Conservation (phyloP, 73 alveolate species). For the Symbiodinium natans region DNA sequence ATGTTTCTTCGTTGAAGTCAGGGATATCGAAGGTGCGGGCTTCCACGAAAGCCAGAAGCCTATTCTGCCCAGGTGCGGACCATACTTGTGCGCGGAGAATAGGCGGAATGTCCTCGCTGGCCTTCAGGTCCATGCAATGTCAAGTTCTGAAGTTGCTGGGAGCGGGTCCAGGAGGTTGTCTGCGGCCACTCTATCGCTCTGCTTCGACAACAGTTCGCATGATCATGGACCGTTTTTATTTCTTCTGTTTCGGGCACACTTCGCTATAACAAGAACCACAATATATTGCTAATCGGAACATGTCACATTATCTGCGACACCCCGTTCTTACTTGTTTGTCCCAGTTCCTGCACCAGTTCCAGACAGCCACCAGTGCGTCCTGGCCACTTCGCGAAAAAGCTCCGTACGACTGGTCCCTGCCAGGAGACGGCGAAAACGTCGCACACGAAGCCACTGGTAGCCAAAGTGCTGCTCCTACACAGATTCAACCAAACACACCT, state of each 20-base stretch:
- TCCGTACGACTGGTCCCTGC: slow-evolving; percentile 3
- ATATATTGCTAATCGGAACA: no score
- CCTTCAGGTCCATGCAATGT: neutral
- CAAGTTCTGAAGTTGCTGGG: no score
- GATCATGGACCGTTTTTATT: no score
- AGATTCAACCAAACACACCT: neutral
- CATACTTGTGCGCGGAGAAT: neutral
- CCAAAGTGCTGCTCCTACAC: slow-evolving; percentile 28
- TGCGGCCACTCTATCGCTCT: no score
- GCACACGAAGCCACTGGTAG: slow-evolving; percentile 90
- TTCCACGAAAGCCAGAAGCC: neutral
- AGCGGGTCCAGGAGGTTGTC: no score
- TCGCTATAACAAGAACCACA: no score
- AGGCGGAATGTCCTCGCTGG: slow-evolving; percentile 13
- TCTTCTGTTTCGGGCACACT: no score
- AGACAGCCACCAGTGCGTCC: no score
- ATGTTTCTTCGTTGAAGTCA: neutral
- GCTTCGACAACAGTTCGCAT: no score
- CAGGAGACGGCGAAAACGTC: slow-evolving; percentile 36
- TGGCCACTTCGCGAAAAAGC: slow-evolving; percentile 30
- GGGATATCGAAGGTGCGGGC: neutral
- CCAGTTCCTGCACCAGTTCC: no score
- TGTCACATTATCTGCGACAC: no score
- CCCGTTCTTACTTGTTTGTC: no score
- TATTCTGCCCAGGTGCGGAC: neutral